A percentile compares a stretch with the other conserved stretches of the same genome.
These are phyloP conservation scores for Nakaseomyces kungkrabaensis DNA, from an alignment of 1,139 yeast species.

Conservation along the genomic window DNA sequence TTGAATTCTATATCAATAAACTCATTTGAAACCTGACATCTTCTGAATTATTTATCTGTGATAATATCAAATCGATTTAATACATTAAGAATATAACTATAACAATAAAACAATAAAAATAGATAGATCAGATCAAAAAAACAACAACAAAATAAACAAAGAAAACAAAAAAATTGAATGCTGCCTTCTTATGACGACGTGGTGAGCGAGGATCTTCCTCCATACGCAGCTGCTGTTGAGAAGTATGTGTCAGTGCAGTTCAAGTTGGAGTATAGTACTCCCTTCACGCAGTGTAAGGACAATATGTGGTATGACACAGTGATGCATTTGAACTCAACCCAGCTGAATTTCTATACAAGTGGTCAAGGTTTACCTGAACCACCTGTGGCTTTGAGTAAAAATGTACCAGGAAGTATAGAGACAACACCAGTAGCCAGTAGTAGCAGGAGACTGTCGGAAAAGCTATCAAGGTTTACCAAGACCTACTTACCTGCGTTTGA, in stretches of 20 bases:
- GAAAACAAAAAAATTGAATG: not conserved
- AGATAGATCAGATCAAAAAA: no score
- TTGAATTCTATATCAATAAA: no score
- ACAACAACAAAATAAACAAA: no score
- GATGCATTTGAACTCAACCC: constrained; percentile 64
- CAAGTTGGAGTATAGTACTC: constrained; percentile 58
- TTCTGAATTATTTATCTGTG: no score
- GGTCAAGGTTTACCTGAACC: constrained; percentile 4
- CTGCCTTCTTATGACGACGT: not conserved
- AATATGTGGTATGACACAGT: constrained; percentile 55
- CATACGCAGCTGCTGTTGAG: constrained; percentile 49
- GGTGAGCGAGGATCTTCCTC: constrained; percentile 37
- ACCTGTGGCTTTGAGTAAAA: constrained; percentile 20
- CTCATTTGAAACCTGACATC: no score
- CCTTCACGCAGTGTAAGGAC: constrained; percentile 50
- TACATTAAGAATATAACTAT: no score
- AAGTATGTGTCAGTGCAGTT: constrained; percentile 43
- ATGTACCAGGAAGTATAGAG: constrained; percentile 10
- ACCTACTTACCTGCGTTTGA: not conserved
- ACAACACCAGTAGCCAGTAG: not conserved
- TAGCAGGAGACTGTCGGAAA: not conserved
- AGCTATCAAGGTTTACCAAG: not conserved
- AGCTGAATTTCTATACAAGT: constrained; percentile 47
- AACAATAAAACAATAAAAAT: no score
- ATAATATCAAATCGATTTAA: no score